Evolutionary conservation across 2,329 filamentous ascomycete genomes (phyloP), one percentile per base, ranked within the genome.

Genomic region (Stachybotrys chartarum): DNA sequence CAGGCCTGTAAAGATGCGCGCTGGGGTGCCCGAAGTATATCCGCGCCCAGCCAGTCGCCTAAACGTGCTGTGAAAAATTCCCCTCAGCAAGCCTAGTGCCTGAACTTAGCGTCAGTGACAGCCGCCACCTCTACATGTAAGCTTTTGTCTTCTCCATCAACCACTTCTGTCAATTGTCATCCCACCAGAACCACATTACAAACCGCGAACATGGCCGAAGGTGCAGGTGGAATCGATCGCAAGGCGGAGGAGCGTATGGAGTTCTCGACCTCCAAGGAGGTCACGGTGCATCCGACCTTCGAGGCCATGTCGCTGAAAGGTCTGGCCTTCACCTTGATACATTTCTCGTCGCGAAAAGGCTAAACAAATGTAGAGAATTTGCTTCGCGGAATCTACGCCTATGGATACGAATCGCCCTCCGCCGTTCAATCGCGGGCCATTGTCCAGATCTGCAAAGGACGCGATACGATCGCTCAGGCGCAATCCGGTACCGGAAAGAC

Each of bases 401-500:
- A 99, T 66, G 94, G 94, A 61, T 99, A 97, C 75, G 94, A 99
- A 72, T 97, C 94, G 2, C 94, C 94, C 12, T 99, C 94, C 0
- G 94, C 94, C 14, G 93, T 99, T 17, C 94, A 99, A 77, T 97
- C 93, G 63, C 90, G 94, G 69, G 94, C 94, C 54, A 99, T 99
- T 68, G 94, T 99, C 52, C 94, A 97, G 76, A 90, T 99, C 68
- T 99, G 94, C 84, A 97, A 97, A 76, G 94, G 94, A 61, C 91
- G 94, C 75, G 94, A 99, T 73, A 97, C 94, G 59, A 99, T 99
- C 69, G 94, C 94, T 17, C 94, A 99, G 71, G 94, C 94, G 18
- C 94, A 97, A 74, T 97, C 93, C 50, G 92, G 92, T 74, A 97
- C 92, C 54, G 92, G 92, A 79, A 97, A 97, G 80, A 97, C 92